Conservation (phyloP, 495 filamentous ascomycete species). For the Aspergillus funiculosus region DNA sequence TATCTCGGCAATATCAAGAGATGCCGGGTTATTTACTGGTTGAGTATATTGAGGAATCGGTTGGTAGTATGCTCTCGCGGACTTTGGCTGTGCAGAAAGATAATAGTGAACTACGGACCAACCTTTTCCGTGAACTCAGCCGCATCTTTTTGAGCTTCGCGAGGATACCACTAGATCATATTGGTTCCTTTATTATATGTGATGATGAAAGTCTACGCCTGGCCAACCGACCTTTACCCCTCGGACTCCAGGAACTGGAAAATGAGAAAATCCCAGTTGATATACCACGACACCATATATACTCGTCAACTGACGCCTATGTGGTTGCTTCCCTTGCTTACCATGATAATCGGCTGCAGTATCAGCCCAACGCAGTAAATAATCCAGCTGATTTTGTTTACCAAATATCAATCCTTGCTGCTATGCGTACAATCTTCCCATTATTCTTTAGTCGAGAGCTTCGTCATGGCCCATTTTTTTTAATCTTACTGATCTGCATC, state of each 20-base stretch:
- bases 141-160: constrained; percentile 25
- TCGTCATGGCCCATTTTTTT: too few relatives aligned
- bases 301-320: constrained; percentile 31
- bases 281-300: constrained; percentile 29
- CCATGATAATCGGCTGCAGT: constrained; percentile 29
- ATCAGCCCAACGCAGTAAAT: constrained; percentile 32
- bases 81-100: constrained; percentile 19
- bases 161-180: constrained; percentile 19
- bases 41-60: constrained; percentile 25
- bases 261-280: constrained; percentile 32
- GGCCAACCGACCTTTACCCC: constrained; percentile 27
- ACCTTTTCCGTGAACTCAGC: constrained; percentile 27
- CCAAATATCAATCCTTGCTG: constrained; percentile 24
- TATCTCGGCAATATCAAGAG: too few relatives aligned
- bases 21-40: constrained; percentile 32
- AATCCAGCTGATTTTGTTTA: constrained; percentile 23
- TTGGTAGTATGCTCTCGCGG: constrained; percentile 30
- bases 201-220: constrained; percentile 20
- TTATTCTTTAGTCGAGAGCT: too few relatives aligned
- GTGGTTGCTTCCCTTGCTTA: constrained; percentile 25
- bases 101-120: constrained; percentile 16
- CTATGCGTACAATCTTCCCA: too few relatives aligned
- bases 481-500: too few relatives aligned
- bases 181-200: constrained; percentile 24
- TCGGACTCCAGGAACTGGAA: constrained; percentile 26